Evolutionary conservation across 768 basidiomycete species (phyloP).

Genomic region (Leccinellum luteum): DNA sequence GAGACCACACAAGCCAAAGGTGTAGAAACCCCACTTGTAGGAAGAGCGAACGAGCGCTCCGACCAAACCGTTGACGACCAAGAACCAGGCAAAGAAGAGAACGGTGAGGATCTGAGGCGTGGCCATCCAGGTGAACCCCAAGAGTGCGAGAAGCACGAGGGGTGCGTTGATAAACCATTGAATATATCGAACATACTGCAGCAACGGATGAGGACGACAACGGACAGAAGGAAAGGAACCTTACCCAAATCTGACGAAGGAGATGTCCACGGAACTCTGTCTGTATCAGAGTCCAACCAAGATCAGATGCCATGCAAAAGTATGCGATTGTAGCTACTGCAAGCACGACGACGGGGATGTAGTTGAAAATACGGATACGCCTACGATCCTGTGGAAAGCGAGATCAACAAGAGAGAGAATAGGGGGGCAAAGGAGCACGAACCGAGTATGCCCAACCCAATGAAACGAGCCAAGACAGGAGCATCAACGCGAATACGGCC

Average conservation of each 20-base stretch:
- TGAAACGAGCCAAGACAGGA: constrained; percentile 37
- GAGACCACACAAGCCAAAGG: constrained; percentile 44
- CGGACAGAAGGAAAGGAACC: background rate
- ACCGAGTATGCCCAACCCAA: constrained; percentile 37
- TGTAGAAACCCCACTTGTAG: constrained; percentile 56
- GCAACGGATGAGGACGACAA: background rate
- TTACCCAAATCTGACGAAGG: constrained; percentile 45
- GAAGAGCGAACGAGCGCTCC: constrained; percentile 48
- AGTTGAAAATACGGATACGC: constrained; percentile 49
- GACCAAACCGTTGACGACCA: constrained; percentile 45
- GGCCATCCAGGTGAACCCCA: constrained; percentile 47
- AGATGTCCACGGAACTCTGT: constrained; percentile 32
- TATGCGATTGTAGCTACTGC: constrained; percentile 45
- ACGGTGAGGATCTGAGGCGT: constrained; percentile 44
- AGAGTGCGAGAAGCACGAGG: constrained; percentile 43
- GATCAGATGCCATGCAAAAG: constrained; percentile 56
- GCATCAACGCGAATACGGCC: constrained; percentile 53
- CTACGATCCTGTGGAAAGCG: constrained; percentile 27
- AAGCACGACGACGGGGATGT: constrained; percentile 46
- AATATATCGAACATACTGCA: constrained; percentile 51
- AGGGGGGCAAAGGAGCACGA: background rate
- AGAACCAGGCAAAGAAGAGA: constrained; percentile 40
- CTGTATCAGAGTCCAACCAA: constrained; percentile 45
- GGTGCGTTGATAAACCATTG: constrained; percentile 59
- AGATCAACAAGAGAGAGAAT: background rate